phyloP scores from a whole-genome alignment of 2,329 filamentous ascomycete genomes.

The Aureobasidium sp. region DNA sequence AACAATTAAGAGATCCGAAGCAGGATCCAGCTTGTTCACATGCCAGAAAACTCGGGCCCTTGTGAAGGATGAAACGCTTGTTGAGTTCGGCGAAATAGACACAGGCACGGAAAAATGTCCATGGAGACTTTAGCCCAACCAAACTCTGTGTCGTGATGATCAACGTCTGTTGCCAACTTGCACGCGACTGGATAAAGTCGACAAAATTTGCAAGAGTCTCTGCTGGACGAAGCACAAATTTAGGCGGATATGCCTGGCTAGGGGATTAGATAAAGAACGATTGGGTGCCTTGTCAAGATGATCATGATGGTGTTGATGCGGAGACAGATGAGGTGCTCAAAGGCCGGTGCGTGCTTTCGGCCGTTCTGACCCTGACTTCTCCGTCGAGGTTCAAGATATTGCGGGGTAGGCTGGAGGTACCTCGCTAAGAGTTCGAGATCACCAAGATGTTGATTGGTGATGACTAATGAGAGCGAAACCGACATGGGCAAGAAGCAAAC shows the following conservation, averaged over 20 bases:
- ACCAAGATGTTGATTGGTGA: not conserved
- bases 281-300: not conserved
- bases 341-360: not conserved
- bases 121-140: slow-evolving; percentile 3
- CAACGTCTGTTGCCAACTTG: not conserved
- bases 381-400: not conserved
- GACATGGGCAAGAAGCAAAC: not conserved
- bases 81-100: slow-evolving; percentile 6
- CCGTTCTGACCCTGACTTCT: not conserved
- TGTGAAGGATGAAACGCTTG: not conserved
- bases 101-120: slow-evolving; percentile 4
- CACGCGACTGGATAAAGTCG: slow-evolving; percentile 4
- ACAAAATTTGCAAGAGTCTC: not conserved
- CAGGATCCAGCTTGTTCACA: not conserved
- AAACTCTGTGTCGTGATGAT: not conserved
- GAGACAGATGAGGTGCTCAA: not conserved
- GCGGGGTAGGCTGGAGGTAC: not conserved
- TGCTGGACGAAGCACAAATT: not conserved
- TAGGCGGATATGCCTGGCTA: slow-evolving; percentile 3
- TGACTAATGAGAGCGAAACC: slow-evolving; percentile 7
- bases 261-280: not conserved
- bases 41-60: not conserved
- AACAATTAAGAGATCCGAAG: too few species aligned
- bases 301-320: slow-evolving; percentile 2
- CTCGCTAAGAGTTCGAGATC: too few species aligned